These are phyloP conservation scores for Suillus cothurnatus DNA, from an alignment of 768 basidiomycete genomes.

Conservation along the genomic window DNA sequence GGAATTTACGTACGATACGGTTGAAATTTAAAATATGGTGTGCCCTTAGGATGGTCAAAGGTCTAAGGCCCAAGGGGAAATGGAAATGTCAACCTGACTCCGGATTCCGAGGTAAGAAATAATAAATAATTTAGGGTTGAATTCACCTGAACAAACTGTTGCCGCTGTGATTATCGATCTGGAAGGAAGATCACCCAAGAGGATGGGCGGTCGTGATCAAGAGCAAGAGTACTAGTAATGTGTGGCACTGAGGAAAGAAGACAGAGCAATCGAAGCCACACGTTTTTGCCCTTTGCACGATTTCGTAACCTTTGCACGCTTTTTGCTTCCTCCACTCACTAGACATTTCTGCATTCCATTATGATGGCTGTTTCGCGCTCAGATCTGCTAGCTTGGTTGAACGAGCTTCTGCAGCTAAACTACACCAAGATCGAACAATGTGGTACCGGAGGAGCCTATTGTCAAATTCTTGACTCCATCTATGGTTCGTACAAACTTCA, in stretches of 20 bases:
- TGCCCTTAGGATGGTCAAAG: not conserved
- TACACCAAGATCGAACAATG: conserved; percentile 94
- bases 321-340: conserved; percentile 10
- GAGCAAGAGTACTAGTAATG: not conserved
- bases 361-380: conserved; percentile 76
- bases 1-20: conserved; percentile 5
- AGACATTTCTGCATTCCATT: not conserved
- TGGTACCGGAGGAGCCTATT: conserved; percentile 90
- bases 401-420: conserved; percentile 87
- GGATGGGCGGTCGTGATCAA: not conserved
- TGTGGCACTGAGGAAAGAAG: not conserved
- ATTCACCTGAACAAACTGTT: not conserved
- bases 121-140: not conserved
- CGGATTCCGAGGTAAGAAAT: not conserved
- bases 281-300: conserved; percentile 13
- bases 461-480: conserved; percentile 94
- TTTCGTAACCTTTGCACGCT: conserved; percentile 12
- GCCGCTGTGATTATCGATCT: not conserved
- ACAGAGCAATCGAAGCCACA: conserved; percentile 1
- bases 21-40: not conserved
- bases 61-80: not conserved
- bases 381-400: conserved; percentile 91
- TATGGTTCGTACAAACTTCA: conserved; percentile 59
- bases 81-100: not conserved
- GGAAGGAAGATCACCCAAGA: not conserved